Evolutionary conservation across 495 filamentous ascomycete genomes (phyloP).

Genomic region (Astrothelium subdiscretum): DNA sequence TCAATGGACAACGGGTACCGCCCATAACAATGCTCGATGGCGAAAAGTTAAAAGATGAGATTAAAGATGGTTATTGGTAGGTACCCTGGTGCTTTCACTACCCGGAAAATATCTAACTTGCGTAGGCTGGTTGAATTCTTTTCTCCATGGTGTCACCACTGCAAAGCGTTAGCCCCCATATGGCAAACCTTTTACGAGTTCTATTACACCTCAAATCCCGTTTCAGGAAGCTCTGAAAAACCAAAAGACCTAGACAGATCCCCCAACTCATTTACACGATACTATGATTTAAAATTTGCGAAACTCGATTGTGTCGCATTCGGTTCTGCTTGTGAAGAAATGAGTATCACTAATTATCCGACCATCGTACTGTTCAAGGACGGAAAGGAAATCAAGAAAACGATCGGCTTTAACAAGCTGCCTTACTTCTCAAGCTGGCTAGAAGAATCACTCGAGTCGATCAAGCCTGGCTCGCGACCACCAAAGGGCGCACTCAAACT

Average conservation of each 20-base stretch:
- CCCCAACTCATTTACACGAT: constrained; percentile 53
- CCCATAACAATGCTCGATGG: constrained; percentile 53
- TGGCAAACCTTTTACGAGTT: constrained; percentile 93
- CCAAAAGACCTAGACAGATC: constrained; percentile 29
- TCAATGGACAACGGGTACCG: constrained; percentile 73
- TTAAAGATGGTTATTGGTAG: constrained; percentile 55
- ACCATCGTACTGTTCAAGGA: constrained; percentile 74
- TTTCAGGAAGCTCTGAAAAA: constrained; percentile 36
- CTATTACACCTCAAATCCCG: constrained; percentile 83
- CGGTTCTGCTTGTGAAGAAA: constrained; percentile 56
- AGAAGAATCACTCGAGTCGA: constrained; percentile 65
- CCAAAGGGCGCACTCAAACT: constrained; percentile 47
- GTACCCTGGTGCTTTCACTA: not conserved
- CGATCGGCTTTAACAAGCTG: constrained; percentile 51
- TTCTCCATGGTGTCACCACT: constrained; percentile 71
- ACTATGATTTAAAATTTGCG: constrained; percentile 85
- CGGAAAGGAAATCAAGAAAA: constrained; percentile 52
- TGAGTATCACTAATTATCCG: constrained; percentile 57
- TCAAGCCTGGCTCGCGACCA: constrained; percentile 69
- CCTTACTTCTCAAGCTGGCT: constrained; percentile 51
- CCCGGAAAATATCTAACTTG: not conserved
- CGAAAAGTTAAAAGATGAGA: constrained; percentile 42
- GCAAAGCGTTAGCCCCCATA: constrained; percentile 63
- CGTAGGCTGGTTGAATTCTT: constrained; percentile 64
- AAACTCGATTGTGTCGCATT: constrained; percentile 73